These are phyloP conservation scores for Coniella lustricola DNA, from an alignment of 2,329 filamentous ascomycete species.

Conservation along the genomic window DNA sequence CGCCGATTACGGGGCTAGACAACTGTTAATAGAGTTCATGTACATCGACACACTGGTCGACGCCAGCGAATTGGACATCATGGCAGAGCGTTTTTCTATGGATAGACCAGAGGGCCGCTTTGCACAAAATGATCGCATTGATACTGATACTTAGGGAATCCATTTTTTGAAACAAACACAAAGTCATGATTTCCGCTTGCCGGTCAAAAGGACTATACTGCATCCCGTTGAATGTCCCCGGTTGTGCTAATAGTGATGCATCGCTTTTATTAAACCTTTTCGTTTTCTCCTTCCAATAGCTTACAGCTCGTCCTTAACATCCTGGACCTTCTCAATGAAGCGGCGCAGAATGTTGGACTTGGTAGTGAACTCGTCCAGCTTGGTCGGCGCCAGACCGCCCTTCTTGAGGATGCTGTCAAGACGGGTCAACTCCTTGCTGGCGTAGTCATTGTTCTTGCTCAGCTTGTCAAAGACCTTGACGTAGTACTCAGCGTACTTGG, in stretches of 20 bases:
- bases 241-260: neutral
- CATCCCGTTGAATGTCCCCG: neutral
- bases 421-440: slow-evolving; percentile 75
- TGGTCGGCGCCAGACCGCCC: slow-evolving; percentile 75
- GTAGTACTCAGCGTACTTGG: slow-evolving; percentile 91
- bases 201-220: neutral
- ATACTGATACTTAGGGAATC: too few relatives aligned
- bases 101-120: too few relatives aligned
- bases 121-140: too few relatives aligned
- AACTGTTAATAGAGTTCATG: too few relatives aligned
- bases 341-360: slow-evolving; percentile 82
- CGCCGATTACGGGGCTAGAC: too few relatives aligned
- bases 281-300: neutral
- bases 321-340: slow-evolving; percentile 57
- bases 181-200: too few relatives aligned
- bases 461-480: slow-evolving; percentile 85
- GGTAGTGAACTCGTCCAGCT: slow-evolving; percentile 79
- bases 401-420: slow-evolving; percentile 76
- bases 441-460: slow-evolving; percentile 68
- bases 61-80: too few relatives aligned
- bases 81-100: too few relatives aligned
- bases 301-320: slow-evolving; percentile 66
- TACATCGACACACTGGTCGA: too few relatives aligned
- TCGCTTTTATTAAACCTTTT: too few relatives aligned
- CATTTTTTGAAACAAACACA: too few relatives aligned